These are phyloP conservation scores for Olyra latifolia DNA, from an alignment of 176 grass and related monocot genomes.

Conservation along the genomic window DNA sequence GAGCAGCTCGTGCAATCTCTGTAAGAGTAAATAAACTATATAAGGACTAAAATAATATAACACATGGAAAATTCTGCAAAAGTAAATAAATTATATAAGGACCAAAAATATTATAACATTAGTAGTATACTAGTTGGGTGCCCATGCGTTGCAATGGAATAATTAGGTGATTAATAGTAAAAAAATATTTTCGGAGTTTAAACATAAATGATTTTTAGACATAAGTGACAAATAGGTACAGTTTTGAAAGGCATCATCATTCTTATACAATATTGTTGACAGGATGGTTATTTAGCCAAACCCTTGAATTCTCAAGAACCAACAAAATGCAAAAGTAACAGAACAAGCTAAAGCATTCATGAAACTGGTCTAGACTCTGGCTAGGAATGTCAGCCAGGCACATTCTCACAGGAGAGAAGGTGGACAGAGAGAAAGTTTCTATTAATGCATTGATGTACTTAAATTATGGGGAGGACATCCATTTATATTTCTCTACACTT, in stretches of 20 bases:
- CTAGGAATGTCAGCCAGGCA: background rate
- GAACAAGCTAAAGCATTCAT: background rate
- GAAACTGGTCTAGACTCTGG: background rate
- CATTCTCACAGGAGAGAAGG: background rate
- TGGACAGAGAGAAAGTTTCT: background rate
- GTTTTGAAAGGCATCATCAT: constrained; percentile 12
- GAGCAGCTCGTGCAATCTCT: no score
- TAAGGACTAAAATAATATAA: no score
- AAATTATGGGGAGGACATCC: background rate
- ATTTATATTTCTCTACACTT: background rate
- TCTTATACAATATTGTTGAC: background rate
- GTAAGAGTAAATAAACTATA: no score
- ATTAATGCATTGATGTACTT: background rate
- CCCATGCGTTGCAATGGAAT: no score
- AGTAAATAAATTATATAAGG: no score
- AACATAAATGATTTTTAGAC: no score
- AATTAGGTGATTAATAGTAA: no score
- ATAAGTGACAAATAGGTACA: background rate
- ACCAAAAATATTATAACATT: no score
- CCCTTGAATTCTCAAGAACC: background rate
- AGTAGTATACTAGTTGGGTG: no score
- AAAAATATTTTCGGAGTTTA: no score
- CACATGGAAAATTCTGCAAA: no score
- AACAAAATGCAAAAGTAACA: background rate
- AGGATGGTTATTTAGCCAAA: background rate